A percentile compares a stretch with the other conserved stretches of the same genome.
phyloP scores from a whole-genome alignment of 179 eudicot species.

The Sideroxylon spinosum region DNA sequence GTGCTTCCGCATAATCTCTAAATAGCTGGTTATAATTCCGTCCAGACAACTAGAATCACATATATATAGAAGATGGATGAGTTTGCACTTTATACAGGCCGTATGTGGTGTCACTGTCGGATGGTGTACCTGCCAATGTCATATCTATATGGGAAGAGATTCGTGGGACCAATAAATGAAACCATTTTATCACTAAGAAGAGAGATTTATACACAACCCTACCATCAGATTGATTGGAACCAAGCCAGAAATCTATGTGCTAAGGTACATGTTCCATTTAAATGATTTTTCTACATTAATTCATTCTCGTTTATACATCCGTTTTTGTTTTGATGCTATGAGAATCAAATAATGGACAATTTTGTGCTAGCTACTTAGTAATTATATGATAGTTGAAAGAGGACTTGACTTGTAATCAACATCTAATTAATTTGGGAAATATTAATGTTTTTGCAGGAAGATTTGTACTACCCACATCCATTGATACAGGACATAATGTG shows the following conservation, averaged over 20 bases:
- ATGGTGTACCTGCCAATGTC: constrained; percentile 82
- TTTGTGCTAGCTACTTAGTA: too few relatives aligned
- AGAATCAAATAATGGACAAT: too few relatives aligned
- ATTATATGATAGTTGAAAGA: too few relatives aligned
- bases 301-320: not conserved
- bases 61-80: too few relatives aligned
- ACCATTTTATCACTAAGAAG: constrained; percentile 52
- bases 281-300: not conserved
- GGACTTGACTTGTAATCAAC: too few relatives aligned
- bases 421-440: not conserved
- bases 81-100: constrained; percentile 35
- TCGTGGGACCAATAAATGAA: constrained; percentile 61
- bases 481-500: constrained; percentile 54
- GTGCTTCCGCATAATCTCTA: too few relatives aligned
- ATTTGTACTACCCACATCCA: constrained; percentile 66
- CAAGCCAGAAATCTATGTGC: constrained; percentile 63
- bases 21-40: too few relatives aligned
- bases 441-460: constrained; percentile 41
- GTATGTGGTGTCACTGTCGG: constrained; percentile 77
- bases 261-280: constrained; percentile 35
- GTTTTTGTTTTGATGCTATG: too few relatives aligned
- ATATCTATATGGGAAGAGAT: constrained; percentile 70
- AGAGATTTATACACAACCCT: constrained; percentile 54
- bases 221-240: constrained; percentile 65
- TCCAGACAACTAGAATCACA: too few relatives aligned